phyloP scores from a whole-genome alignment of 768 basidiomycete species.

The Rhodosporidiobolus odoratus region DNA sequence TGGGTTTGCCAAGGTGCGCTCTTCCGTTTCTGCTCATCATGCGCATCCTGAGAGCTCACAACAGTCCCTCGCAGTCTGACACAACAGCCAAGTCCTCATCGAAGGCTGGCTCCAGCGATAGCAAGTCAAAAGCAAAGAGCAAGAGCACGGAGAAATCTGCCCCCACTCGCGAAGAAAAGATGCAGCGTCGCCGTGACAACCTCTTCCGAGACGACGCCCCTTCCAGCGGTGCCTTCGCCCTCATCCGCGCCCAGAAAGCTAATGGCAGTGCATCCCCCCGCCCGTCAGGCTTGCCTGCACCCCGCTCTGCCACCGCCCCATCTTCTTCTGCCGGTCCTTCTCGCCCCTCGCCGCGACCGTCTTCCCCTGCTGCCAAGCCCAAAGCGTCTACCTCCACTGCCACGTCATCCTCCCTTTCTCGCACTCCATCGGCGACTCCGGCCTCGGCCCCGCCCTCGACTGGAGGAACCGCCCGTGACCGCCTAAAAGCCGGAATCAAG shows the following conservation, averaged over 20 bases:
- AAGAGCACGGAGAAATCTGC: constrained; percentile 1
- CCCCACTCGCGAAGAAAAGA: constrained; percentile 23
- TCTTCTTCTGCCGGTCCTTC: not conserved
- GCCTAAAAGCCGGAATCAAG: constrained; percentile 34
- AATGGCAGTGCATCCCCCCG: not conserved
- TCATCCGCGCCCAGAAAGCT: constrained; percentile 17
- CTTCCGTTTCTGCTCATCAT: not conserved
- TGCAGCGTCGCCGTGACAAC: constrained; percentile 9
- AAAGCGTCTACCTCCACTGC: not conserved
- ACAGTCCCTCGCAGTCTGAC: not conserved
- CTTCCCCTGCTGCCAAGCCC: not conserved
- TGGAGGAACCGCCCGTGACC: constrained; percentile 24
- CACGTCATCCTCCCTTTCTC: not conserved
- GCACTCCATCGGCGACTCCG: not conserved
- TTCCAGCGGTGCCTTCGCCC: constrained; percentile 32
- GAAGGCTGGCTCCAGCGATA: not conserved
- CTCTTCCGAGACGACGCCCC: constrained; percentile 32
- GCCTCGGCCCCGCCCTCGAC: not conserved
- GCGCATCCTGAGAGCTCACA: too few species aligned
- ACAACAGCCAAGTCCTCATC: not conserved
- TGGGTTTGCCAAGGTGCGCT: not conserved
- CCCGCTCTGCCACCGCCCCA: not conserved
- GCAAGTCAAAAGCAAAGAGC: constrained; percentile 1
- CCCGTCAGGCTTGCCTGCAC: too few species aligned
- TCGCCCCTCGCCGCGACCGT: not conserved